Evolutionary conservation across 78 protist genomes (phyloP).

Genomic region (Anaeramoeba flamelloides): DNA sequence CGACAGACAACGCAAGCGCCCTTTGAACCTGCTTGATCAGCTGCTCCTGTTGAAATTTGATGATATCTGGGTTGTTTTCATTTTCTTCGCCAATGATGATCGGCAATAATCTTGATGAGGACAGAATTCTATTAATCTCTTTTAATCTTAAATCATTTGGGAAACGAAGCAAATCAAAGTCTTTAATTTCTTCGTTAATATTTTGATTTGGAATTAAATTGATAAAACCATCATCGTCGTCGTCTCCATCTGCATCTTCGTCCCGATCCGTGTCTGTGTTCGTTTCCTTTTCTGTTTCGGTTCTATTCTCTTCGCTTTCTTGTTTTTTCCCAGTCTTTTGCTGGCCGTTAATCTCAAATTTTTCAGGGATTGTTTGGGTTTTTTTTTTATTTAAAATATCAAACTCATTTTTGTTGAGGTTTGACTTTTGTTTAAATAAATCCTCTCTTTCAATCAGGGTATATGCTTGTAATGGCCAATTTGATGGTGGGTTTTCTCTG

Average conservation of each 20-base stretch:
- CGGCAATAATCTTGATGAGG: not conserved
- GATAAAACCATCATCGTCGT: too few relatives aligned
- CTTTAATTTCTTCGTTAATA: too few relatives aligned
- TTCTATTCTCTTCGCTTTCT: not conserved
- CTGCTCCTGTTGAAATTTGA: not conserved
- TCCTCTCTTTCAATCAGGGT: slow-evolving; percentile 11
- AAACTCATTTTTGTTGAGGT: not conserved
- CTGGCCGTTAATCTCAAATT: not conserved
- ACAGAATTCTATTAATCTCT: not conserved
- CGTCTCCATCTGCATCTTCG: not conserved
- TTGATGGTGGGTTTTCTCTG: not conserved
- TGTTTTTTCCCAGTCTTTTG: too few relatives aligned
- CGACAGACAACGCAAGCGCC: not conserved
- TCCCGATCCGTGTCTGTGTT: not conserved
- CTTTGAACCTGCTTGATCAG: not conserved
- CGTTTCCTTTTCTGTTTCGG: not conserved
- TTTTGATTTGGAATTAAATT: too few relatives aligned
- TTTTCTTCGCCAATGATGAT: not conserved
- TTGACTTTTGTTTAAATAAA: not conserved
- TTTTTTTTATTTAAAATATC: not conserved
- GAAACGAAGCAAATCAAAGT: not conserved
- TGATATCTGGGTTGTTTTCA: not conserved
- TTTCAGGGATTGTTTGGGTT: not conserved
- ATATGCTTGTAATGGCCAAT: slow-evolving; percentile 9
- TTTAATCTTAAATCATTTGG: not conserved